Percentiles rank a stretch among this genome's conserved stretches.
Conservation (phyloP, 495 filamentous ascomycete genomes). For the Xylaria nigripes region DNA sequence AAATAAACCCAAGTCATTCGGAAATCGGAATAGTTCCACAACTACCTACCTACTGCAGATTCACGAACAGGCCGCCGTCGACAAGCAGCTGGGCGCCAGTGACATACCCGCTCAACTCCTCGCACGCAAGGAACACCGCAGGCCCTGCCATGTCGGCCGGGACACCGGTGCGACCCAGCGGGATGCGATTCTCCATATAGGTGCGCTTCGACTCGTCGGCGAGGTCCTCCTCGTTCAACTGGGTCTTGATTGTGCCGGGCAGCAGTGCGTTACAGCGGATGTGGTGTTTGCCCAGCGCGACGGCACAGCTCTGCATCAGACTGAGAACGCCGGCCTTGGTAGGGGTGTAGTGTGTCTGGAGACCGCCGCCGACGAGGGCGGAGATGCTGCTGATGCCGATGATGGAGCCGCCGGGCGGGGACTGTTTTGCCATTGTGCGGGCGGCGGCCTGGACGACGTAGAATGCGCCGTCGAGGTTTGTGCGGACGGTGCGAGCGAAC, state of each 20-base stretch:
- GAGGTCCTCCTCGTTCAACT: constrained; percentile 80
- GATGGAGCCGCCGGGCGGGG: constrained; percentile 60
- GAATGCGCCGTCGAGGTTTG: constrained; percentile 82
- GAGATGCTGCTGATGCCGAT: constrained; percentile 79
- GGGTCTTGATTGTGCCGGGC: constrained; percentile 78
- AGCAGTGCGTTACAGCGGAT: constrained; percentile 82
- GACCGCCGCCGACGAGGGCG: constrained; percentile 73
- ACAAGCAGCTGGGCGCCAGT: constrained; percentile 80
- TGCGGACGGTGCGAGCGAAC: constrained; percentile 56
- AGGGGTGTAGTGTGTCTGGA: constrained; percentile 82
- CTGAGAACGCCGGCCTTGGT: constrained; percentile 80
- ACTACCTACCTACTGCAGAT: constrained; percentile 37
- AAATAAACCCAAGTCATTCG: no score
- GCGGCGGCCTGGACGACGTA: constrained; percentile 78
- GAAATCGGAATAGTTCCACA: no score
- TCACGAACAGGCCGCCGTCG: constrained; percentile 67
- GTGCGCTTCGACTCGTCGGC: constrained; percentile 56
- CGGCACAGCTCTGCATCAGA: constrained; percentile 78
- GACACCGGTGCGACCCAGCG: constrained; percentile 64
- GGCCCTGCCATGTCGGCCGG: constrained; percentile 68
- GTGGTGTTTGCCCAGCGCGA: constrained; percentile 64
- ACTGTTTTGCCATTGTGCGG: constrained; percentile 64
- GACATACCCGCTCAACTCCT: constrained; percentile 68
- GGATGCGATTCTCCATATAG: constrained; percentile 83
- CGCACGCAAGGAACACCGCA: constrained; percentile 79